Evolutionary conservation across 2,329 filamentous ascomycete species (phyloP), one percentile per base, ranked within the genome.

Genomic region (Penicillium sp.): DNA sequence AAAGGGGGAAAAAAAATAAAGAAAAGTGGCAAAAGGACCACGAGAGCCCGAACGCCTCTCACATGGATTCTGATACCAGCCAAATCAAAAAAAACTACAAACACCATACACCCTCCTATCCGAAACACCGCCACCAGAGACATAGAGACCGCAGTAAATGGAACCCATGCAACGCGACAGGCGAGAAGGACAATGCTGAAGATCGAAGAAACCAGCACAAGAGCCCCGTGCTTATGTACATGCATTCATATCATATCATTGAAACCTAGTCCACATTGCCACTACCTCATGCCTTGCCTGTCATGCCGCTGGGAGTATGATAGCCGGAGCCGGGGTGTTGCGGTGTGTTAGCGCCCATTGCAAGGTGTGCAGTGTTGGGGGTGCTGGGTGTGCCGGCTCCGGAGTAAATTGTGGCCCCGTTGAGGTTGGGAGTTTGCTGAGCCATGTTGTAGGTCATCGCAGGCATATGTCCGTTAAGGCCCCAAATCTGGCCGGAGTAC

Each of bases 401-500:
- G 27, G 75, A 73, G 71, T 78, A 79, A 64, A 82, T 78, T 4
- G 76, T 78, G 24, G 79, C 79, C 44, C 83, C 83, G 61, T 84
- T 84, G 55, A 84, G 78, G 55, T 80, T 80, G 33, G 79, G 79
- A 11, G 83, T 84, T 67, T 83, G 72, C 67, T 81, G 76, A 49
- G 78, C 71, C 61, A 75, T 73, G 47, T 75, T 70, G 59, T 81
- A 77, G 33, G 66, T 71, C 65, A 81, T 65, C n/a, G 77, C 82
- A 68, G 76, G 84, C 79, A 74, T 89, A 86, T 64, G 90, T 83
- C 77, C 89, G 52, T 92, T 93, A 10, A 98, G 81, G 11, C 93
- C 93, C 90, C 93, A 98, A 66, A 97, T 92, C 76, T 96, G 93
- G 58, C 93, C 92, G 6, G 90, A 80, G 64, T 96, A 91, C 65